A percentile compares a stretch with the other conserved stretches of the same genome.
These are phyloP conservation scores for Begonia masoniana DNA, from an alignment of 306 rosid genomes.

Conservation along the genomic window DNA sequence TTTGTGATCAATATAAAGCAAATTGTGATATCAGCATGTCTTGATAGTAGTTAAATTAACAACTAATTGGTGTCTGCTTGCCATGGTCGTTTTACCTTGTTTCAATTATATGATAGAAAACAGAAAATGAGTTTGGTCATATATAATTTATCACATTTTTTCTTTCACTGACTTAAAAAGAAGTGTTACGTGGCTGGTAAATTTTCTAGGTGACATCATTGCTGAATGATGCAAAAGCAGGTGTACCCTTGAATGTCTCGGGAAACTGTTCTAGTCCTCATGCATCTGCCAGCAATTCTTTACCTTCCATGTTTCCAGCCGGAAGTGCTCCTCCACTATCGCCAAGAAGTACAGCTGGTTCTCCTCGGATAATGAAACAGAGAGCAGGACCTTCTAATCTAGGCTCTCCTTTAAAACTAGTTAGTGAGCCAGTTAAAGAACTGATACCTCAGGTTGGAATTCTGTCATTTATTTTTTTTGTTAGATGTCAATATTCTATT, in stretches of 20 bases:
- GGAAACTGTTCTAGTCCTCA: conserved; percentile 93
- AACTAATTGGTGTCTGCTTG: no score
- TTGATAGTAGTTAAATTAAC: no score
- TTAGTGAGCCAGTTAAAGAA: conserved; percentile 91
- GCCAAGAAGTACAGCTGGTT: conserved; percentile 83
- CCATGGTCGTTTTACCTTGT: no score
- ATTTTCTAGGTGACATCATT: conserved; percentile 53
- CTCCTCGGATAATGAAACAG: conserved; percentile 87
- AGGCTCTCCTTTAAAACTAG: conserved; percentile 85
- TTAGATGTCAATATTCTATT: no score
- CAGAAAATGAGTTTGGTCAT: no score
- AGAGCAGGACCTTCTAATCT: conserved; percentile 87
- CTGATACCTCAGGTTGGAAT: conserved; percentile 81
- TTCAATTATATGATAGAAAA: no score
- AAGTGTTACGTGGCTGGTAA: background rate
- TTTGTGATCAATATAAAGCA: no score
- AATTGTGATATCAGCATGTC: no score
- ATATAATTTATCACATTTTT: no score
- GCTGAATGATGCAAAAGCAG: conserved; percentile 82
- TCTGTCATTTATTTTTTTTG: background rate
- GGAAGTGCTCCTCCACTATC: conserved; percentile 98
- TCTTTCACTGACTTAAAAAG: no score
- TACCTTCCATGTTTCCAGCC: conserved; percentile 99
- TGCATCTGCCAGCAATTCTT: conserved; percentile 49
- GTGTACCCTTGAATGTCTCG: conserved; percentile 79